Conservation (phyloP, 352 stramenopile genomes). For the Phytophthora citrophthora region DNA sequence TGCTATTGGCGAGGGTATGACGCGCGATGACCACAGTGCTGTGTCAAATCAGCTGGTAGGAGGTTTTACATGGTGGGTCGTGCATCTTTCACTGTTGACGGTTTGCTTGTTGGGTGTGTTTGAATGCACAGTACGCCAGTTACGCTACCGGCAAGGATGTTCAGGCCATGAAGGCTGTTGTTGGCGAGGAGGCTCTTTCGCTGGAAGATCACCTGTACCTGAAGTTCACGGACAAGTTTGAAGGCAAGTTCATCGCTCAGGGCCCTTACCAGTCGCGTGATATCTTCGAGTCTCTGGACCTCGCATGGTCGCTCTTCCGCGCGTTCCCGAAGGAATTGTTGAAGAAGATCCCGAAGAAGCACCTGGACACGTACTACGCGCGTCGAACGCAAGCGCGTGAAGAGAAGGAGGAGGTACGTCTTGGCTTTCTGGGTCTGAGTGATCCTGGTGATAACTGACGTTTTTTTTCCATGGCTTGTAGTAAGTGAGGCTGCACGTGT, state of each 20-base stretch:
- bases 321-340: slow-evolving; percentile 99
- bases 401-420: slow-evolving; percentile 79
- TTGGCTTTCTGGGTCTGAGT: neutral
- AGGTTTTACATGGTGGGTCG: slow-evolving; percentile 19
- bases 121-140: slow-evolving; percentile 70
- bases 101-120: slow-evolving; percentile 7
- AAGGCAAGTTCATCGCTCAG: slow-evolving; percentile 99
- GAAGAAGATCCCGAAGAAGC: slow-evolving; percentile 99
- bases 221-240: slow-evolving; percentile 99
- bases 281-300: slow-evolving; percentile 99
- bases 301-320: slow-evolving; percentile 98
- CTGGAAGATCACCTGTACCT: slow-evolving; percentile 99
- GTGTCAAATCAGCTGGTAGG: slow-evolving; percentile 99
- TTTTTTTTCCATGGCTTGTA: slow-evolving; percentile 14
- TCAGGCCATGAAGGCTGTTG: slow-evolving; percentile 99
- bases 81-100: slow-evolving; percentile 4
- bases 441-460: slow-evolving; percentile 7
- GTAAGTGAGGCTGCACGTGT: slow-evolving; percentile 20
- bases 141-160: slow-evolving; percentile 97
- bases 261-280: slow-evolving; percentile 97
- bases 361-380: slow-evolving; percentile 97
- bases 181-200: slow-evolving; percentile 98
- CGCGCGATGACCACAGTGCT: slow-evolving; percentile 97
- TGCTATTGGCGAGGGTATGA: slow-evolving; percentile 99
- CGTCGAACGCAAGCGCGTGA: slow-evolving; percentile 91